Percentiles rank a stretch among this genome's conserved stretches.
Conservation (phyloP, 2,329 filamentous ascomycete genomes). For the Plenodomus tracheiphilus region DNA sequence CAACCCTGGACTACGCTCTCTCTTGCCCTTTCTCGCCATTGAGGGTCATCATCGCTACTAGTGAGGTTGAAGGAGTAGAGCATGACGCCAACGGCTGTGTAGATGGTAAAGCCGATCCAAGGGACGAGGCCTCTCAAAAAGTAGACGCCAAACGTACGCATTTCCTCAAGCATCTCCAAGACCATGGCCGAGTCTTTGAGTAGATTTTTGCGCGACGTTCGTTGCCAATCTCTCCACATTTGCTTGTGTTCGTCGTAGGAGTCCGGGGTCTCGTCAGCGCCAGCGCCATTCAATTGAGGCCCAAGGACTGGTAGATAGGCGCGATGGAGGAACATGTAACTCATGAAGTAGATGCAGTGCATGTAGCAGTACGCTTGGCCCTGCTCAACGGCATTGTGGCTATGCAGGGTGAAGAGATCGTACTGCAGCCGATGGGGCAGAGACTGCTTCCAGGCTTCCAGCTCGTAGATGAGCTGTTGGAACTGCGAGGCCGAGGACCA, state of each 20-base stretch:
- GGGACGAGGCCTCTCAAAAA: conserved; percentile 46
- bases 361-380: conserved; percentile 49
- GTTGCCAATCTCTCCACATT: conserved; percentile 44
- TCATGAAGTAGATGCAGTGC: conserved; percentile 49
- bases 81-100: conserved; percentile 47
- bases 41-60: conserved; percentile 39
- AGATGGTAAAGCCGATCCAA: conserved; percentile 49
- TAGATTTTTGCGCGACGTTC: conserved; percentile 40
- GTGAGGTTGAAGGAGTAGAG: conserved; percentile 46
- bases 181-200: conserved; percentile 44
- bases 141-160: conserved; percentile 46
- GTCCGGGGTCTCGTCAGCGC: conserved; percentile 34
- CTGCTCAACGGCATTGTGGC: conserved; percentile 48
- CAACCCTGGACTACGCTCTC: conserved; percentile 43
- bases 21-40: conserved; percentile 36
- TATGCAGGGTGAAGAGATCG: conserved; percentile 44
- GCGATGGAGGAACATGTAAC: conserved; percentile 47
- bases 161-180: conserved; percentile 47
- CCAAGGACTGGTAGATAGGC: conserved; percentile 46
- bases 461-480: conserved; percentile 39
- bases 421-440: conserved; percentile 43
- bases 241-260: conserved; percentile 39
- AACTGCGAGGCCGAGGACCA: conserved; percentile 44
- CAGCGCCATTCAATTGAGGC: conserved; percentile 30
- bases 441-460: conserved; percentile 41